Evolutionary conservation across 139 green algal genomes (phyloP), one percentile per base, ranked within the genome.

Genomic region (Coccomyxa sp.): DNA sequence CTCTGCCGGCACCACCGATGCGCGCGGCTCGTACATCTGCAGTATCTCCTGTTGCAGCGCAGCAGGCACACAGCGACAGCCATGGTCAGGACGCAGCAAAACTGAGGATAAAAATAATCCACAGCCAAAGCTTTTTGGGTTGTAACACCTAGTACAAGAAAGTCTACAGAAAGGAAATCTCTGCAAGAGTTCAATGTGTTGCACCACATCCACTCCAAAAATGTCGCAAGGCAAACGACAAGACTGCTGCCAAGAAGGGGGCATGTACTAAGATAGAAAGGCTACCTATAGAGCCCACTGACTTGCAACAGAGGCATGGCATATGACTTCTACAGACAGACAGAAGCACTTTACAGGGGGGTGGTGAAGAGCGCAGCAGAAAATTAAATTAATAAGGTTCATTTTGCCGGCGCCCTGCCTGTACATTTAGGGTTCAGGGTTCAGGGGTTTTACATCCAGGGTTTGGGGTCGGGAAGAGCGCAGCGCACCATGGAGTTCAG

Each of bases 321-420:
- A 51, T 51, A 51, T 51, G 38, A 51, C 38, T n/a, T n/a, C n/a
- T n/a, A n/a, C n/a, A n/a, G n/a, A n/a, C n/a, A n/a, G n/a, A n/a
- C n/a, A n/a, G n/a, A n/a, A 7, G 38, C 38, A 51, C 38, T 51
- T 51, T 7, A n/a, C n/a, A n/a, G n/a, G n/a, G n/a, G n/a, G n/a
- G 38, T 51, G 3, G 38, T 3, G 38, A 51, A 7, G 10, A 71
- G 9, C 1, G 13, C 30, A 28, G 57, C 93, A 83, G 9, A 82
- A 83, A 84, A 92, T 89, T 23, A 91, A 94, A 27, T 82, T 83
- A 3, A 87, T 30, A 68, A 98, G 86, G 85, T 95, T 90, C 67
- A 98, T 85, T 80, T 92, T 90, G 57, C 92, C 92, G 75, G 88
- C 87, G 77, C 85, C 95, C 82, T 96, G 91, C 86, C 98, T 95